Evolutionary conservation across 768 basidiomycete species (phyloP).

Genomic region (Leucocoprinus sp.): DNA sequence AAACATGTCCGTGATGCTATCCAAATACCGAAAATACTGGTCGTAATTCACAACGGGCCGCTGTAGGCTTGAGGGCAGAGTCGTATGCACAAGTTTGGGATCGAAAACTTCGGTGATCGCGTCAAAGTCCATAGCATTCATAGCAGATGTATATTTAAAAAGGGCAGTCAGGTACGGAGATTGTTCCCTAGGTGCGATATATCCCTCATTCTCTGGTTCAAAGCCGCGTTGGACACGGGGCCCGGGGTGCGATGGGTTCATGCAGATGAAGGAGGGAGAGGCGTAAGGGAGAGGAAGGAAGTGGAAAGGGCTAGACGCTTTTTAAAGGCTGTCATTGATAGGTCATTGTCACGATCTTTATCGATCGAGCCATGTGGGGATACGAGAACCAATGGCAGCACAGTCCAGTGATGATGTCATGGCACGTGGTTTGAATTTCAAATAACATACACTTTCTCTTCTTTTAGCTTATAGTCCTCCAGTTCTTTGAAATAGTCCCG

Average conservation of each 20-base stretch:
- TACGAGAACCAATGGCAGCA: constrained; percentile 1
- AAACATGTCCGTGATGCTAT: constrained; percentile 21
- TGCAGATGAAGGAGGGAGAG: not conserved
- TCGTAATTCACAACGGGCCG: constrained; percentile 28
- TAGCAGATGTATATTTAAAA: constrained; percentile 25
- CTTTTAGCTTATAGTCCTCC: constrained; percentile 44
- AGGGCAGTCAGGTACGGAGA: constrained; percentile 27
- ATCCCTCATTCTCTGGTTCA: constrained; percentile 9
- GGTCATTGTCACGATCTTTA: constrained; percentile 5
- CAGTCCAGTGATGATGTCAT: constrained; percentile 10
- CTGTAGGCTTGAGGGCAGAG: constrained; percentile 26
- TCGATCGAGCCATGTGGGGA: constrained; percentile 9
- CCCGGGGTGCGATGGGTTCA: not conserved
- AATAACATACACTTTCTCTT: constrained; percentile 52
- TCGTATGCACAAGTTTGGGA: constrained; percentile 26
- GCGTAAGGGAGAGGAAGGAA: not conserved
- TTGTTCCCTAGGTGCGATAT: constrained; percentile 18
- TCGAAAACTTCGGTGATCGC: constrained; percentile 24
- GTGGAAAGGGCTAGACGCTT: constrained; percentile 2
- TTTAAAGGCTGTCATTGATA: constrained; percentile 2
- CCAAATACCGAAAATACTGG: constrained; percentile 25
- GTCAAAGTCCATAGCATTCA: constrained; percentile 23
- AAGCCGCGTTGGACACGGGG: constrained; percentile 8
- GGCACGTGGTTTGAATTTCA: constrained; percentile 22
- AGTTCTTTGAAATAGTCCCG: constrained; percentile 46